Evolutionary conservation across 768 basidiomycete genomes (phyloP), one percentile per base, ranked within the genome.

Genomic region (Neoboletus brunneissimus): DNA sequence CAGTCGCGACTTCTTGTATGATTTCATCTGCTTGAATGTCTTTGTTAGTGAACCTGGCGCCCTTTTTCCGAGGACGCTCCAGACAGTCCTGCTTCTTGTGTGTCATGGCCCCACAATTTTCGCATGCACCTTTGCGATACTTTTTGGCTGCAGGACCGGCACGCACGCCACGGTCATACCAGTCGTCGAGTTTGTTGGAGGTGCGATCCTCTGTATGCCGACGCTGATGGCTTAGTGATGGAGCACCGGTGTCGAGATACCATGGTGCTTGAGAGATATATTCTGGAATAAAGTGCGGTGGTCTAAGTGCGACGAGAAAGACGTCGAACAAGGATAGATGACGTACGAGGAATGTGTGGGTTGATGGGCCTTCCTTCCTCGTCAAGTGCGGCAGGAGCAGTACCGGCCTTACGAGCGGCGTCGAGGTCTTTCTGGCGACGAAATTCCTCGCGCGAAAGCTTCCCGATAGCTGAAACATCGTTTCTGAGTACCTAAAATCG

Each of bases 201-300:
- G 81, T 71, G 53, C 77, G 74, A 59, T 86, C 85, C 31, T 88
- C 84, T 5, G 78, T 62, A 22, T 82, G 87, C 58, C 87, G 85
- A 64, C 96, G 87, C 71, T 99, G 97, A 79, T 98, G 96, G 68
- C 87, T 91, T 53, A 99, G 81, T 11, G 94, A 94, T 1, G 97
- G 94, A 34, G 84, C 87, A 45, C 94, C 97, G 5, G 90, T 94
- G 73, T 98, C 92, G 62, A 96, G 83, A 73, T 98, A 99, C 97
- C 97, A 99, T 55, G 97, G 97, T 9, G 94, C 96, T 73, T 96
- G 93, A 8, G 96, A 93, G 70, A 99, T 99, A 71, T 98, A 99
- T 76, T 98, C 93, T 94, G 62, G 16, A 46, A 31, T 53, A 41
- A 57, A 40, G 51, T 16, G 12, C 2, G 43, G n/a, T 38, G 34